phyloP scores from a whole-genome alignment of 2,329 filamentous ascomycete species.

The Aspergillus latus region DNA sequence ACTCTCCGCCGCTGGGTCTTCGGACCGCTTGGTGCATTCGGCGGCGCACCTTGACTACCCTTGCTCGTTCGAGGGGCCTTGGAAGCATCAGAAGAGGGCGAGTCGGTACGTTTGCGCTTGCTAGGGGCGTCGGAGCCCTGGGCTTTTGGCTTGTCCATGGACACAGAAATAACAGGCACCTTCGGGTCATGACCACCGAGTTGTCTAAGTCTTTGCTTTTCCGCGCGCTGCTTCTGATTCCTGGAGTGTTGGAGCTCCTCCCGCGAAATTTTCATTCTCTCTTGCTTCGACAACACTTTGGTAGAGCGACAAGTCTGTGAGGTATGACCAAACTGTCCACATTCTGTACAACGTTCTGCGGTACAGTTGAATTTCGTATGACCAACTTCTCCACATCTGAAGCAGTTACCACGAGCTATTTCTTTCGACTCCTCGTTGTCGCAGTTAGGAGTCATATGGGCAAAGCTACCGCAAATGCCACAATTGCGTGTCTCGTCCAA shows the following conservation, averaged over 20 bases:
- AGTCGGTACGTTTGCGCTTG: slow-evolving; percentile 38
- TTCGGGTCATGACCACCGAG: slow-evolving; percentile 47
- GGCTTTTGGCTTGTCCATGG: slow-evolving; percentile 19
- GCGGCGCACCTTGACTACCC: slow-evolving; percentile 23
- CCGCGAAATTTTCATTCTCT: slow-evolving; percentile 36
- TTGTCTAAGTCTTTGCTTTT: slow-evolving; percentile 43
- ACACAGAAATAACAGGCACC: slow-evolving; percentile 41
- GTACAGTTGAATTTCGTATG: slow-evolving; percentile 42
- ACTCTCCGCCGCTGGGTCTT: slow-evolving; percentile 27
- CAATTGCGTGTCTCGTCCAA: slow-evolving; percentile 46
- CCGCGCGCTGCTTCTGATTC: slow-evolving; percentile 34
- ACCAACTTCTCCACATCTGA: slow-evolving; percentile 41
- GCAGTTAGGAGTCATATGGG: slow-evolving; percentile 47
- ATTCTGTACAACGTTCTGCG: slow-evolving; percentile 45
- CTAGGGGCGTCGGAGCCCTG: slow-evolving; percentile 16
- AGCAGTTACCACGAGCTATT: slow-evolving; percentile 41
- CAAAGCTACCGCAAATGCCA: slow-evolving; percentile 47
- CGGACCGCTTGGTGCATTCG: slow-evolving; percentile 28
- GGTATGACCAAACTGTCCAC: slow-evolving; percentile 46
- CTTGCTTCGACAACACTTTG: slow-evolving; percentile 36
- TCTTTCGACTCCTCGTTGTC: slow-evolving; percentile 46
- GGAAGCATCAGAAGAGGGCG: slow-evolving; percentile 22
- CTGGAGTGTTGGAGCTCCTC: slow-evolving; percentile 40
- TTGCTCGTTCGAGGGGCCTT: slow-evolving; percentile 32
- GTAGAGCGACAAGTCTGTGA: slow-evolving; percentile 35